phyloP scores from a whole-genome alignment of 805 yeast genomes.

The Saturnispora mendoncae region DNA sequence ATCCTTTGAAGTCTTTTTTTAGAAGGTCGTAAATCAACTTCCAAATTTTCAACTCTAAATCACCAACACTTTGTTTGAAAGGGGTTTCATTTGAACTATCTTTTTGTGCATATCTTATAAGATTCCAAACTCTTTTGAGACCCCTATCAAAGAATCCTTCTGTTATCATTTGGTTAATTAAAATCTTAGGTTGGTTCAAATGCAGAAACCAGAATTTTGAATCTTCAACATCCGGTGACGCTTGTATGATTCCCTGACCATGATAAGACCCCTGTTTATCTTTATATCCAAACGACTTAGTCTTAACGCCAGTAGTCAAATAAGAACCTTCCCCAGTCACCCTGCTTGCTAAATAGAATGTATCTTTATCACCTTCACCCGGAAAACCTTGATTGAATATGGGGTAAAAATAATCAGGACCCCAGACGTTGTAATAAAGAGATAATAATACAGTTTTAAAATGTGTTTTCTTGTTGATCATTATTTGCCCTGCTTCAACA shows the following conservation, averaged over 20 bases:
- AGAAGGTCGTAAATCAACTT: conserved; percentile 18
- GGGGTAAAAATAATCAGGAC: conserved; percentile 60
- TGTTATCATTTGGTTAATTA: conserved; percentile 17
- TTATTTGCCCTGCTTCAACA: conserved; percentile 62
- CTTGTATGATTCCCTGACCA: conserved; percentile 28
- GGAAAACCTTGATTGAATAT: conserved; percentile 63
- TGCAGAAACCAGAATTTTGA: conserved; percentile 24
- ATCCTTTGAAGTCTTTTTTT: conserved; percentile 22
- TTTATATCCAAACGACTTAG: conserved; percentile 26
- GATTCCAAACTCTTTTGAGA: conserved; percentile 22
- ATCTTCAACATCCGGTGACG: conserved; percentile 20
- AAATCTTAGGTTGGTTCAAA: conserved; percentile 26
- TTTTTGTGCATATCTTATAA: conserved; percentile 25
- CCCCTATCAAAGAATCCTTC: conserved; percentile 18
- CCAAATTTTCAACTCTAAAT: conserved; percentile 26
- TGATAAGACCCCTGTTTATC: conserved; percentile 19
- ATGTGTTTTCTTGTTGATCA: conserved; percentile 53
- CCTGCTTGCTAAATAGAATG: conserved; percentile 61
- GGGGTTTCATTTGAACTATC: conserved; percentile 20
- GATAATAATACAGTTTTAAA: conserved; percentile 49
- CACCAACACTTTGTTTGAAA: conserved; percentile 11
- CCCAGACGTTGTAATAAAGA: conserved; percentile 56
- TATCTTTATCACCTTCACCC: conserved; percentile 78
- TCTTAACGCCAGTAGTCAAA: conserved; percentile 23
- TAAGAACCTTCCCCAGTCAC: conserved; percentile 26